Percentiles rank a stretch among this genome's conserved stretches.
These are phyloP conservation scores for Fraxinus dipetala DNA, from an alignment of 305 asterid genomes.

Conservation along the genomic window DNA sequence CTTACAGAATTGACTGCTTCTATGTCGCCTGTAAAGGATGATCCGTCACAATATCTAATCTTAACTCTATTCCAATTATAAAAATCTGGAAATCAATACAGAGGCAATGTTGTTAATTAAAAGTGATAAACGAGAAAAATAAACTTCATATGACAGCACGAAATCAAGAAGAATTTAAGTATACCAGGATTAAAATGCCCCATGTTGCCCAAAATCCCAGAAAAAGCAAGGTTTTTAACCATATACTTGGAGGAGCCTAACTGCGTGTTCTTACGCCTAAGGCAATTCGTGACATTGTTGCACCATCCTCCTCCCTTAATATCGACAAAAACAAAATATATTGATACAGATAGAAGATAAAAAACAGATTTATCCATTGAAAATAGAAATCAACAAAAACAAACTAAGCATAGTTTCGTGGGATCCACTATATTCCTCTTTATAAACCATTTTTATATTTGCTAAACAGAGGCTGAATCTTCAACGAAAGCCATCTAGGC, in stretches of 20 bases:
- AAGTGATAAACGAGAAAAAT: not conserved
- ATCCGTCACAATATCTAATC: constrained; percentile 63
- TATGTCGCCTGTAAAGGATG: constrained; percentile 60
- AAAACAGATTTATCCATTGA: not conserved
- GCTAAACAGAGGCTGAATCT: not conserved
- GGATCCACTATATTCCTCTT: not conserved
- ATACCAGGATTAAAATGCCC: constrained; percentile 38
- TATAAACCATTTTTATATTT: not conserved
- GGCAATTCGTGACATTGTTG: constrained; percentile 27
- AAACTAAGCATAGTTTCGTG: not conserved
- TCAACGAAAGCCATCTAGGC: not conserved
- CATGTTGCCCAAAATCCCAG: constrained; percentile 30
- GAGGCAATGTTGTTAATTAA: not conserved
- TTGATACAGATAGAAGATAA: not conserved
- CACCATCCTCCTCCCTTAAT: constrained; percentile 62
- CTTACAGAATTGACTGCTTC: constrained; percentile 53
- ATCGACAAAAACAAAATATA: not conserved
- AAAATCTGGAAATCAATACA: constrained; percentile 40
- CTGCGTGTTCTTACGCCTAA: constrained; percentile 10
- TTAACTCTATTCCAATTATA: constrained; percentile 63
- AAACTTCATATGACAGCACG: not conserved
- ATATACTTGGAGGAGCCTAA: constrained; percentile 35
- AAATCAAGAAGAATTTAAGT: not conserved
- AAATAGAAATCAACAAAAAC: not conserved
- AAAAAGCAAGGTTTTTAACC: constrained; percentile 10